Percentiles rank a stretch among this genome's conserved stretches.
Evolutionary conservation across 257 asterid species (phyloP).

Genomic region (Nicotiana otophora): DNA sequence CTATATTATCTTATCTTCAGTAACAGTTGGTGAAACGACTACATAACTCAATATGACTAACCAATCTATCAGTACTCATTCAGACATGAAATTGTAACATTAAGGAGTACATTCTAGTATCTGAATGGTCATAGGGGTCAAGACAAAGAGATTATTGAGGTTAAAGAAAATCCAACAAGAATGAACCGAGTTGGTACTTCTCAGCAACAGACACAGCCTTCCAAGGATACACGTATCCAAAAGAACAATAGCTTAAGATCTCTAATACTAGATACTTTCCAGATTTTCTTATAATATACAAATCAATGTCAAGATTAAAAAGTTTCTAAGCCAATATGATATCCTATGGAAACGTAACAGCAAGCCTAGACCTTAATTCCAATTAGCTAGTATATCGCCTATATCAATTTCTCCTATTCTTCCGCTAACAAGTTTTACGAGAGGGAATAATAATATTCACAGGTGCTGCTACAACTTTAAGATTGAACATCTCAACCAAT

Average conservation of each 20-base stretch:
- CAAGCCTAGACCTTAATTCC: not conserved
- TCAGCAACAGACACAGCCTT: slow-evolving; percentile 58
- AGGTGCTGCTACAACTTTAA: not conserved
- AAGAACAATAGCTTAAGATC: slow-evolving; percentile 23
- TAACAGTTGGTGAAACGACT: not conserved
- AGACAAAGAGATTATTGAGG: slow-evolving; percentile 79
- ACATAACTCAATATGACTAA: not conserved
- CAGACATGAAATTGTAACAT: not conserved
- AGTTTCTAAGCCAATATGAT: not conserved
- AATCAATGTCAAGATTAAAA: not conserved
- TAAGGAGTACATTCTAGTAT: slow-evolving; percentile 22
- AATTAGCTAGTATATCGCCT: not conserved
- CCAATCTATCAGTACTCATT: not conserved
- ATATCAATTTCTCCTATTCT: not conserved
- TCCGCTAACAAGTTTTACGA: not conserved
- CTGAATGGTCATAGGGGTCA: slow-evolving; percentile 93
- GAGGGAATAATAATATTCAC: not conserved
- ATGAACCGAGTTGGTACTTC: slow-evolving; percentile 82
- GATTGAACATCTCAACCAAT: not conserved
- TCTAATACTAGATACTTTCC: not conserved
- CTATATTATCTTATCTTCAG: not conserved
- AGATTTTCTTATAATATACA: not conserved
- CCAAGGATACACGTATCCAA: slow-evolving; percentile 92
- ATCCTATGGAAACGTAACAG: no score
- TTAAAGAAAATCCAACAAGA: slow-evolving; percentile 73